Evolutionary conservation across 495 filamentous ascomycete species (phyloP).

Genomic region (Pseudevernia furfuracea): DNA sequence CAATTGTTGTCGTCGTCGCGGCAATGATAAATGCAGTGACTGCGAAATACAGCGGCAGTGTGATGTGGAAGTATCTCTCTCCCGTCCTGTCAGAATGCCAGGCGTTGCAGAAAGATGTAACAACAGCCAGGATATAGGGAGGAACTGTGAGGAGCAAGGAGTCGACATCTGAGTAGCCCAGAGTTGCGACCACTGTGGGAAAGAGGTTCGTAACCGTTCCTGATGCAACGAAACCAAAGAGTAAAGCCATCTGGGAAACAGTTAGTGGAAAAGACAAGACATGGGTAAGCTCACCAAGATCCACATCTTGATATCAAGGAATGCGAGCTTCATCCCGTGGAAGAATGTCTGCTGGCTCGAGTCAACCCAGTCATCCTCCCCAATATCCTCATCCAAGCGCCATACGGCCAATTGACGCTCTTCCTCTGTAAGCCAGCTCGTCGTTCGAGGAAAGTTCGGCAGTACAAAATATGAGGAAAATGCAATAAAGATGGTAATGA

Average conservation of each 20-base stretch:
- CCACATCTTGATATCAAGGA: constrained; percentile 65
- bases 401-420: constrained; percentile 61
- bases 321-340: constrained; percentile 62
- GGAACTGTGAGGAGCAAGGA: constrained; percentile 73
- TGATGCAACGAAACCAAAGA: constrained; percentile 64
- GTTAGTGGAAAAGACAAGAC: constrained; percentile 14
- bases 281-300: constrained; percentile 44
- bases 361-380: constrained; percentile 65
- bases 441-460: constrained; percentile 76
- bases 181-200: constrained; percentile 70
- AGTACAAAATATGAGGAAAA: constrained; percentile 52
- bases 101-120: constrained; percentile 63
- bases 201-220: constrained; percentile 85
- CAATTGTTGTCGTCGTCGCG: constrained; percentile 55
- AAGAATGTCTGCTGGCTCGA: constrained; percentile 56
- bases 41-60: constrained; percentile 58
- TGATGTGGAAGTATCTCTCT: constrained; percentile 73
- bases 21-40: constrained; percentile 69
- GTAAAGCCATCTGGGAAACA: constrained; percentile 48
- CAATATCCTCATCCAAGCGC: constrained; percentile 70
- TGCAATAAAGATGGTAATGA: constrained; percentile 47
- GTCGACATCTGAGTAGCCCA: constrained; percentile 57
- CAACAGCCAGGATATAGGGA: constrained; percentile 63
- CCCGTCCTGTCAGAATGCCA: constrained; percentile 73
- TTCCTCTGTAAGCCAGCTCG: constrained; percentile 61